Evolutionary conservation across 257 asterid genomes (phyloP).

Genomic region (Solanum stenotomum): DNA sequence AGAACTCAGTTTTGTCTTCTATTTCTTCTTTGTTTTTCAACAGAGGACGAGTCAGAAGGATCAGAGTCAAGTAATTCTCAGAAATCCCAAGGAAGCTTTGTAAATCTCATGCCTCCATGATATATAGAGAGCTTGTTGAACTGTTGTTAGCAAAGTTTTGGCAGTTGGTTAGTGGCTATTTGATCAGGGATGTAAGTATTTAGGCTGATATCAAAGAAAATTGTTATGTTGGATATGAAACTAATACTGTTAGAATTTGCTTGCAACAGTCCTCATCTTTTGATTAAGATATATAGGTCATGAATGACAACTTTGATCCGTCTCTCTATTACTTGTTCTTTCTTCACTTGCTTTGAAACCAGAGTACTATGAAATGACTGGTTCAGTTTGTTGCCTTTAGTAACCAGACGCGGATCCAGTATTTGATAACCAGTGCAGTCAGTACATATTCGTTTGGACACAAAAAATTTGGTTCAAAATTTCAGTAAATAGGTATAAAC

Average conservation of each 20-base stretch:
- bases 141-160: background rate
- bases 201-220: background rate
- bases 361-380: background rate
- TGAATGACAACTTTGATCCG: constrained; percentile 9
- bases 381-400: background rate
- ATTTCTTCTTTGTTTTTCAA: constrained; percentile 2
- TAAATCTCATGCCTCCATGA: constrained; percentile 28
- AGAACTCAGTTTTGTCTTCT: constrained; percentile 4
- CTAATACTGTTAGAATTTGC: constrained; percentile 5
- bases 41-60: constrained; percentile 73
- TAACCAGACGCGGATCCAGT: background rate
- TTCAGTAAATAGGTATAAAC: background rate
- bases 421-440: background rate
- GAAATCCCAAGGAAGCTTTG: constrained; percentile 27
- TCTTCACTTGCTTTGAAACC: background rate
- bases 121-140: background rate
- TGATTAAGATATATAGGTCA: background rate
- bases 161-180: background rate
- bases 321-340: background rate
- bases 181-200: constrained; percentile 1
- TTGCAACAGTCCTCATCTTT: background rate
- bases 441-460: background rate
- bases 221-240: background rate
- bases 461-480: background rate
- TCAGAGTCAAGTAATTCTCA: constrained; percentile 46